These are phyloP conservation scores for Acorus calamus DNA, from an alignment of 106 monocot genomes.

Conservation along the genomic window DNA sequence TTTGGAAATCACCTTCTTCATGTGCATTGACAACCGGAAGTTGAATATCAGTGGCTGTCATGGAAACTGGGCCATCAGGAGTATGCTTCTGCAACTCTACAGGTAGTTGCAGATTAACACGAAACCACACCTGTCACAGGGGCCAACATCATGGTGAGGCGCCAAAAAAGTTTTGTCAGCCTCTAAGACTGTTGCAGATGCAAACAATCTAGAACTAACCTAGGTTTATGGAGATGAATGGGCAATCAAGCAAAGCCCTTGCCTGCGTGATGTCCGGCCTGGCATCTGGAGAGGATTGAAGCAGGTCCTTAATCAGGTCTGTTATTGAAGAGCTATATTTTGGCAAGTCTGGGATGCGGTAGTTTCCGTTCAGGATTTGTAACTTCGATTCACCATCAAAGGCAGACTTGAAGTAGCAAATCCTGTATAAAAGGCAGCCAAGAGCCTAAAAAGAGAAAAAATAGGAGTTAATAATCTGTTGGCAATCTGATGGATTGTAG, in stretches of 20 bases:
- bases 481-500: too few species aligned
- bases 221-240: slow-evolving; percentile 83
- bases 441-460: slow-evolving; percentile 40
- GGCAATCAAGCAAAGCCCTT: slow-evolving; percentile 94
- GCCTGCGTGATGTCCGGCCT: slow-evolving; percentile 99
- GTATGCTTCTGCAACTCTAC: slow-evolving; percentile 60
- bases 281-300: slow-evolving; percentile 57
- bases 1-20: slow-evolving; percentile 37
- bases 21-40: slow-evolving; percentile 11
- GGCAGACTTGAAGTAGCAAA: slow-evolving; percentile 83
- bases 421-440: slow-evolving; percentile 84
- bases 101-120: slow-evolving; percentile 71
- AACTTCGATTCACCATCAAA: slow-evolving; percentile 96
- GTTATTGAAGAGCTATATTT: slow-evolving; percentile 58
- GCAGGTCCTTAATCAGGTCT: slow-evolving; percentile 80
- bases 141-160: not conserved
- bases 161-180: not conserved
- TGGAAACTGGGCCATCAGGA: slow-evolving; percentile 40
- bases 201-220: slow-evolving; percentile 69
- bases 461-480: too few species aligned
- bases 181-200: slow-evolving; percentile 24
- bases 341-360: slow-evolving; percentile 74
- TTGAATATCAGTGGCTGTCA: slow-evolving; percentile 9
- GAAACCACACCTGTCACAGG: slow-evolving; percentile 76
- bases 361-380: slow-evolving; percentile 88